Conservation (phyloP, 352 stramenopile genomes). For the Lagenidium sp. region DNA sequence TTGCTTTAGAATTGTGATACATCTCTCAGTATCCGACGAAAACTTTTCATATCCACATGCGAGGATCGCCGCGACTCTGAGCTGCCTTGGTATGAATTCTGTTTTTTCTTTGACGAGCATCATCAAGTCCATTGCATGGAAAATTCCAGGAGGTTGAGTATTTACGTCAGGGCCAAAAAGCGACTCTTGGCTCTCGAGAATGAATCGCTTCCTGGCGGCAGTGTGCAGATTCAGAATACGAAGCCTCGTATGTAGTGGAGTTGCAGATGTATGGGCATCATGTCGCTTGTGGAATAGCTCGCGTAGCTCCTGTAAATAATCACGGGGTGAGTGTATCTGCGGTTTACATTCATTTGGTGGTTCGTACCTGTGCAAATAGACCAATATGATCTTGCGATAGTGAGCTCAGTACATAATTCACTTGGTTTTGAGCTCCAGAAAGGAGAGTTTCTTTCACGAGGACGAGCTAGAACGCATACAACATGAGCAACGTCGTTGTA, state of each 20-base stretch:
- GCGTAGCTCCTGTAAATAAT: conserved; percentile 42
- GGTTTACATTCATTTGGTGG: neutral
- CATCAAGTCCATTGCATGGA: conserved; percentile 81
- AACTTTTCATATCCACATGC: conserved; percentile 72
- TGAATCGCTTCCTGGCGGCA: conserved; percentile 55
- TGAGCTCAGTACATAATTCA: conserved; percentile 81
- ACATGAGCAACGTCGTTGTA: neutral
- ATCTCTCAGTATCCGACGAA: conserved; percentile 47
- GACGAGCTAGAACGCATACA: conserved; percentile 26
- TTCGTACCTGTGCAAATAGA: conserved; percentile 50
- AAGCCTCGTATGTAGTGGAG: conserved; percentile 66
- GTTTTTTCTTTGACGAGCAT: conserved; percentile 76
- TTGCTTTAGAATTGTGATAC: conserved; percentile 50
- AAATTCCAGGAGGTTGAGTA: conserved; percentile 33
- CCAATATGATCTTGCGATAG: conserved; percentile 66
- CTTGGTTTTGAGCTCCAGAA: conserved; percentile 69
- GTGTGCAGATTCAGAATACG: conserved; percentile 66
- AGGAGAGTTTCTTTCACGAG: conserved; percentile 77
- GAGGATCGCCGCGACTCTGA: conserved; percentile 66
- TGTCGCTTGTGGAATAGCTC: conserved; percentile 65
- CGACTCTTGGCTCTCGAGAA: conserved; percentile 14
- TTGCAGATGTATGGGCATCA: conserved; percentile 25
- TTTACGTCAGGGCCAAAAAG: neutral
- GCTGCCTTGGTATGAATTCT: conserved; percentile 33
- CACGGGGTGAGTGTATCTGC: no score